Evolutionary conservation across 768 basidiomycete genomes (phyloP).

Genomic region (Austroboletus festivus): DNA sequence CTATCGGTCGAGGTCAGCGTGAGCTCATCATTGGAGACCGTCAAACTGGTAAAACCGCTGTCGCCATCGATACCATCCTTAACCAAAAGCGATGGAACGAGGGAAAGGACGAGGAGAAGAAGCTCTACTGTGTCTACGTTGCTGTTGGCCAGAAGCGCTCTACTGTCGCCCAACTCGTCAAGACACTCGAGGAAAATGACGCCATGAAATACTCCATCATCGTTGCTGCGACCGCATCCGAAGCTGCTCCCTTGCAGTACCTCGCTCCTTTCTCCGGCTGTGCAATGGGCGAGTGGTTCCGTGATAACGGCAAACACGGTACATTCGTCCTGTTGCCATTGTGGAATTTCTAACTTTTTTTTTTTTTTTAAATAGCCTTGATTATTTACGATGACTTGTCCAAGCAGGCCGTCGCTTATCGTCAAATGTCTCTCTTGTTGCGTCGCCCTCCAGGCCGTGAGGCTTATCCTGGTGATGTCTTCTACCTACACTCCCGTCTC

Average conservation of each 20-base stretch:
- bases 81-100: slow-evolving; percentile 99
- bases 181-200: slow-evolving; percentile 99
- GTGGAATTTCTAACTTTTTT: slow-evolving; percentile 11
- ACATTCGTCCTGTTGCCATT: slow-evolving; percentile 22
- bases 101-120: slow-evolving; percentile 93
- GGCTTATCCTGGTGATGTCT: slow-evolving; percentile 99
- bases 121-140: slow-evolving; percentile 99
- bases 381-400: slow-evolving; percentile 99
- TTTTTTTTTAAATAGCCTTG: slow-evolving; percentile 51
- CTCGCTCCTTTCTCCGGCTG: slow-evolving; percentile 99
- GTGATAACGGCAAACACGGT: slow-evolving; percentile 99
- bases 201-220: slow-evolving; percentile 99
- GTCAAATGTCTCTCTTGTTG: slow-evolving; percentile 99
- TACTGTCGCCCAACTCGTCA: slow-evolving; percentile 97
- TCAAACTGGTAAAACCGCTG: slow-evolving; percentile 99
- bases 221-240: slow-evolving; percentile 98
- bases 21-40: slow-evolving; percentile 99
- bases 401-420: slow-evolving; percentile 99
- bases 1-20: slow-evolving; percentile 99
- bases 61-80: slow-evolving; percentile 99
- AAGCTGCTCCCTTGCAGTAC: slow-evolving; percentile 98
- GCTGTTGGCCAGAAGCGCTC: slow-evolving; percentile 99
- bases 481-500: slow-evolving; percentile 99
- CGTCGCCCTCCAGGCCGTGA: slow-evolving; percentile 99
- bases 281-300: slow-evolving; percentile 99